Conservation (phyloP, 345 rosid genomes). For the Syzygium aqueum region DNA sequence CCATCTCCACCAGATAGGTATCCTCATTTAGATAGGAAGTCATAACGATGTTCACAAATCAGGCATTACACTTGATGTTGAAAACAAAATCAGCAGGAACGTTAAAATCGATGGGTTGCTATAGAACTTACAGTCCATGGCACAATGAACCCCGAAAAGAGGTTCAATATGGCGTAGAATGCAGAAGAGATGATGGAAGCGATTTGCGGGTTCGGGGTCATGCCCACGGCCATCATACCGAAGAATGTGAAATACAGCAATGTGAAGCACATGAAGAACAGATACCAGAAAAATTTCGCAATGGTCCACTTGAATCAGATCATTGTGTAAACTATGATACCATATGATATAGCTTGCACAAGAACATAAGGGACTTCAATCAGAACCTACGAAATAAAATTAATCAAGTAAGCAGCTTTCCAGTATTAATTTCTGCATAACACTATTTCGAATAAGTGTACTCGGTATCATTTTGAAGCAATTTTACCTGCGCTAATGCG, state of each 20-base stretch:
- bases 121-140: slow-evolving; percentile 21
- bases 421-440: not conserved
- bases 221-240: slow-evolving; percentile 35
- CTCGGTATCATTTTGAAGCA: not conserved
- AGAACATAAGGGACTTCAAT: slow-evolving; percentile 32
- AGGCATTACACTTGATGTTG: not conserved
- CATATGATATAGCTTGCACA: slow-evolving; percentile 16
- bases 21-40: slow-evolving; percentile 10
- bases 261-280: slow-evolving; percentile 38
- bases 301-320: slow-evolving; percentile 29
- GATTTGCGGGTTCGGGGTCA: slow-evolving; percentile 34
- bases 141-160: slow-evolving; percentile 34
- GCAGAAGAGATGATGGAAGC: slow-evolving; percentile 19
- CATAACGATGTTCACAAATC: not conserved
- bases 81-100: not conserved
- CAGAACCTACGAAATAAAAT: slow-evolving; percentile 7
- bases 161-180: slow-evolving; percentile 28
- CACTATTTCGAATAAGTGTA: not conserved
- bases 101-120: not conserved
- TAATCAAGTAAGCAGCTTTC: not conserved
- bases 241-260: slow-evolving; percentile 35
- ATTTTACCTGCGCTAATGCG: slow-evolving; percentile 35
- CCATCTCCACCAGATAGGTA: slow-evolving; percentile 45
- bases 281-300: slow-evolving; percentile 32
- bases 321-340: slow-evolving; percentile 25